Evolutionary conservation across 139 green algal species (phyloP), one percentile per base, ranked within the genome.

Genomic region (Tetraselmis striata): DNA sequence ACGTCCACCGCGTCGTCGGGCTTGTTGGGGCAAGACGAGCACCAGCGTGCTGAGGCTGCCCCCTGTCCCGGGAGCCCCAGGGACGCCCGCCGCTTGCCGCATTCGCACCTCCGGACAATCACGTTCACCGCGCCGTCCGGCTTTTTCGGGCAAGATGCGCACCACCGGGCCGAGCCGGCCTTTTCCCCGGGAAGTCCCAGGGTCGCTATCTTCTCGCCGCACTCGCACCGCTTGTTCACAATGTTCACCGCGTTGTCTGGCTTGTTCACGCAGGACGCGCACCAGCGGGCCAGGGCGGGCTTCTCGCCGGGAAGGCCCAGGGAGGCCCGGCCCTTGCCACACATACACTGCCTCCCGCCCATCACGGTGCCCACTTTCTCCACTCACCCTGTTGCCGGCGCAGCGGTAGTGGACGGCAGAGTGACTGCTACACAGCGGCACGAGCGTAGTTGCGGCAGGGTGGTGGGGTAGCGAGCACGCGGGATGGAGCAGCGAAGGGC

Each of bases 161-260:
- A 77, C 74, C 74, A 77, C 23, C n/a, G 74, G 5, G 25, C 23
- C 23, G 74, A 28, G 26, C 2, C n/a, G 74, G 5, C 5, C 74
- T 18, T 18, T 29, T 18, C 74, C 74, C 74, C 74, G 2, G 74
- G 74, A 11, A 77, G 74, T 18, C 74, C 74, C 2, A 30, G 23
- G 74, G 23, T 28, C 74, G n/a, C 23, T 18, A 30, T 11, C 22
- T 18, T 18, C 74, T 28, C 23, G 25, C 74, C 74, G 25, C 74
- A 77, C 74, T 77, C 74, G n/a, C 74, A 77, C 26, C 22, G 22
- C 74, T 77, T 77, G 74, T 18, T 29, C 23, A 77, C 74, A 11
- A 31, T 28, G 74, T 77, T 77, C 74, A 77, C 74, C 2, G 74
- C 74, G 26, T 77, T 67, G 45, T 67, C 45, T 67, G 45, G 45